These are phyloP conservation scores for Cyclocybe aegerita DNA, from an alignment of 768 basidiomycete genomes.

Conservation along the genomic window DNA sequence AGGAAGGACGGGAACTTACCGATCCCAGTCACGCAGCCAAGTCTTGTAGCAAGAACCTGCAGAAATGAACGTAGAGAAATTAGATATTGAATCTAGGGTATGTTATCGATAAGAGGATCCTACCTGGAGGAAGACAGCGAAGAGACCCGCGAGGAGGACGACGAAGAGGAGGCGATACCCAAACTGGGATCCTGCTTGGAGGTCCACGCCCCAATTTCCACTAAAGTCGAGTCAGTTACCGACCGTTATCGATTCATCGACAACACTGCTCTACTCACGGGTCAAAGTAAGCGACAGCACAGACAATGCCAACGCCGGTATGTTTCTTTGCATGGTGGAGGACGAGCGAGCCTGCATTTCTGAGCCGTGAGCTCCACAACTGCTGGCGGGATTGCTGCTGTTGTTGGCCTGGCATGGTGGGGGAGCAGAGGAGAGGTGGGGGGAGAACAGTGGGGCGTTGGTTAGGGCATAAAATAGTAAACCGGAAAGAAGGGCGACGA, in stretches of 20 bases:
- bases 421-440: conserved; percentile 1
- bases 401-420: conserved; percentile 26
- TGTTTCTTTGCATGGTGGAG: conserved; percentile 60
- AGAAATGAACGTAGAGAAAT: neutral
- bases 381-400: conserved; percentile 8
- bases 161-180: conserved; percentile 88
- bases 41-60: conserved; percentile 72
- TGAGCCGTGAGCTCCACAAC: conserved; percentile 22
- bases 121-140: conserved; percentile 84
- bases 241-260: conserved; percentile 4
- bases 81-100: neutral
- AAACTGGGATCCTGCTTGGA: conserved; percentile 82
- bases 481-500: conserved; percentile 30
- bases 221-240: conserved; percentile 28
- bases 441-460: conserved; percentile 14
- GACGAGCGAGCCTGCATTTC: conserved; percentile 28
- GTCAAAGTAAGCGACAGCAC: conserved; percentile 87
- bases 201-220: conserved; percentile 89
- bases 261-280: conserved; percentile 52
- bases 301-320: conserved; percentile 82
- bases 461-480: conserved; percentile 24
- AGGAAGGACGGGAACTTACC: conserved; percentile 39
- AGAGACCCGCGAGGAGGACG: conserved; percentile 78
- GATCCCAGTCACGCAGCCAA: conserved; percentile 82
- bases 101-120: conserved; percentile 8